A percentile compares a stretch with the other conserved stretches of the same genome.
Evolutionary conservation across 2,329 filamentous ascomycete species (phyloP).

Genomic region (Knoxdaviesia proteae): DNA sequence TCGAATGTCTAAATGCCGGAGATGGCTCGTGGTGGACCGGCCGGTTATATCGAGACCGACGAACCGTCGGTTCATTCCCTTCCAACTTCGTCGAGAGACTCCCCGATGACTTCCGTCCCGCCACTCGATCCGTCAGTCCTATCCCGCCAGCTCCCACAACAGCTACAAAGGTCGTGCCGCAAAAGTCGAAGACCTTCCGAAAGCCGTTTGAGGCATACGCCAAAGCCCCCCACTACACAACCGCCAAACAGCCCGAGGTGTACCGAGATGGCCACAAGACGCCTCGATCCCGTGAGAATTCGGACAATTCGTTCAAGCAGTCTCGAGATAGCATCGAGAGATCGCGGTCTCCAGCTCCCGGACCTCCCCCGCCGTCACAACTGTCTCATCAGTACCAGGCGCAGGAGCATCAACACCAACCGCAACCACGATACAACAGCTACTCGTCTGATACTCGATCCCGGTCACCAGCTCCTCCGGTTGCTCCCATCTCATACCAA

Average conservation of each 20-base stretch:
- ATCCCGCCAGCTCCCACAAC: slow-evolving; percentile 34
- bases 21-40: slow-evolving; percentile 99
- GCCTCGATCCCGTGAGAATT: slow-evolving; percentile 18
- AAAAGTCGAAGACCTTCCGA: slow-evolving; percentile 42
- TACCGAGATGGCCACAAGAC: slow-evolving; percentile 22
- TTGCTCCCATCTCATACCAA: no score
- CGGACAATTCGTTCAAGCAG: slow-evolving; percentile 15
- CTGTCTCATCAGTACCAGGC: no score
- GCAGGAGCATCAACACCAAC: no score
- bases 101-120: slow-evolving; percentile 65
- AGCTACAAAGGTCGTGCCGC: slow-evolving; percentile 30
- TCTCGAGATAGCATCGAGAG: slow-evolving; percentile 1
- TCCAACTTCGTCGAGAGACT: slow-evolving; percentile 94
- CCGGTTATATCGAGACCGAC: slow-evolving; percentile 67
- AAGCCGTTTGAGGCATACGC: slow-evolving; percentile 48
- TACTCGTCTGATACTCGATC: no score
- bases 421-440: no score
- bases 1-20: slow-evolving; percentile 93
- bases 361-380: not conserved
- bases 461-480: no score
- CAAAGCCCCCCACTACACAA: slow-evolving; percentile 45
- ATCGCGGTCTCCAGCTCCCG: slow-evolving; percentile 1
- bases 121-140: slow-evolving; percentile 37
- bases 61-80: slow-evolving; percentile 81
- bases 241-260: slow-evolving; percentile 37